These are phyloP conservation scores for Teunomyces panamensis DNA, from an alignment of 805 yeast species.

Conservation along the genomic window DNA sequence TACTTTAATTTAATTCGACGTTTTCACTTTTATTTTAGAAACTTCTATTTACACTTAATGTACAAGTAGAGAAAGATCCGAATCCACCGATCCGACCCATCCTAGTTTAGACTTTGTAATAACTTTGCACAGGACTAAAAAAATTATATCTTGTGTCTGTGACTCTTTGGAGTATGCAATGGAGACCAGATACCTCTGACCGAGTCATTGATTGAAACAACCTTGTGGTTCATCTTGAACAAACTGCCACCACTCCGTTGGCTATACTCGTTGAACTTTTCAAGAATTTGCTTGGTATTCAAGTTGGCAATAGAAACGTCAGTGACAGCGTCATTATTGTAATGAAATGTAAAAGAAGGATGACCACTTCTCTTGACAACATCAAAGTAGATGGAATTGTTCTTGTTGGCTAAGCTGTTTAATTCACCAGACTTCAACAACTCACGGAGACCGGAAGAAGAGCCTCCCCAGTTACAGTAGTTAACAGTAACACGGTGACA, in stretches of 20 bases:
- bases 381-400: constrained; percentile 71
- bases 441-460: constrained; percentile 80
- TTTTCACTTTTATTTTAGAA: background rate
- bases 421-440: constrained; percentile 52
- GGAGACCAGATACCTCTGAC: constrained; percentile 99
- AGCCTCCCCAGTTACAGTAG: constrained; percentile 95
- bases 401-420: constrained; percentile 53
- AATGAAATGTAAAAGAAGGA: constrained; percentile 56
- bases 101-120: too few species aligned
- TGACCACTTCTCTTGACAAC: constrained; percentile 75
- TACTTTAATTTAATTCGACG: background rate
- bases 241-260: constrained; percentile 69
- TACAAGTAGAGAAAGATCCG: background rate
- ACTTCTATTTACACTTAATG: constrained; percentile 3
- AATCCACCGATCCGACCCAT: background rate
- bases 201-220: constrained; percentile 72
- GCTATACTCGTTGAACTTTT: constrained; percentile 60
- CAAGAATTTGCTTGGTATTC: constrained; percentile 56
- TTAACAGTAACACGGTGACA: constrained; percentile 74
- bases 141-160: constrained; percentile 36
- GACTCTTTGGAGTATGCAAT: constrained; percentile 59
- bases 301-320: constrained; percentile 77
- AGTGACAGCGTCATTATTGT: constrained; percentile 26
- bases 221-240: constrained; percentile 66
- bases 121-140: background rate